Percentiles rank a stretch among this genome's conserved stretches.
Evolutionary conservation across 768 basidiomycete genomes (phyloP).

Genomic region (Tulasnella sp.): DNA sequence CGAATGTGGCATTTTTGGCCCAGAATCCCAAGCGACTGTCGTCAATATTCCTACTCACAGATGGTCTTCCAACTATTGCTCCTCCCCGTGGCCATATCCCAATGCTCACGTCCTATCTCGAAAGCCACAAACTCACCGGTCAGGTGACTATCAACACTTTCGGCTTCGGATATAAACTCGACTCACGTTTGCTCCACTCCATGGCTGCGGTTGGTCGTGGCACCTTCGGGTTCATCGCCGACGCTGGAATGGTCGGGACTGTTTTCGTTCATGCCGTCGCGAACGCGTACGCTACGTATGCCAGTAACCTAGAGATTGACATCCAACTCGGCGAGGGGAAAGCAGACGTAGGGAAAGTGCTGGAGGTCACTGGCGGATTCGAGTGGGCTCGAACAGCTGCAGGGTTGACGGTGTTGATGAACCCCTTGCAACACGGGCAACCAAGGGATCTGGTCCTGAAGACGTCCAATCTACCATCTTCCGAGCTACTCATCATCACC

Average conservation of each 20-base stretch:
- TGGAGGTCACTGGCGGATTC: conserved; percentile 7
- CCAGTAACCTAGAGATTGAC: background rate
- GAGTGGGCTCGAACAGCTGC: conserved; percentile 8
- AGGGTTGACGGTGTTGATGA: background rate
- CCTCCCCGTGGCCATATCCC: conserved; percentile 19
- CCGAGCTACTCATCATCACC: too few species aligned
- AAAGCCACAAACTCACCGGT: conserved; percentile 10
- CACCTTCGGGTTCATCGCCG: conserved; percentile 17
- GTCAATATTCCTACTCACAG: conserved; percentile 19
- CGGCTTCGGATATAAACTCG: conserved; percentile 19
- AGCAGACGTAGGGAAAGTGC: conserved; percentile 7
- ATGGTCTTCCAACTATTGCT: conserved; percentile 18
- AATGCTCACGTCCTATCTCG: conserved; percentile 18
- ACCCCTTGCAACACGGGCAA: conserved; percentile 18
- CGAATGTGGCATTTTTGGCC: too few species aligned
- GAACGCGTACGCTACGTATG: conserved; percentile 19
- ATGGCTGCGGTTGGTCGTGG: conserved; percentile 15
- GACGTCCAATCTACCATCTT: background rate
- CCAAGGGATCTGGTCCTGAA: conserved; percentile 17
- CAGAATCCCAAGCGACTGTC: conserved; percentile 13
- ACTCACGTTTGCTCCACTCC: conserved; percentile 17
- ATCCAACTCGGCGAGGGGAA: conserved; percentile 13
- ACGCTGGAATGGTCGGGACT: conserved; percentile 20
- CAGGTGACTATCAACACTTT: conserved; percentile 19
- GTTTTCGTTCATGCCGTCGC: conserved; percentile 20